Evolutionary conservation across 805 yeast species (phyloP).

Genomic region (Metschnikowia santaceciliae): DNA sequence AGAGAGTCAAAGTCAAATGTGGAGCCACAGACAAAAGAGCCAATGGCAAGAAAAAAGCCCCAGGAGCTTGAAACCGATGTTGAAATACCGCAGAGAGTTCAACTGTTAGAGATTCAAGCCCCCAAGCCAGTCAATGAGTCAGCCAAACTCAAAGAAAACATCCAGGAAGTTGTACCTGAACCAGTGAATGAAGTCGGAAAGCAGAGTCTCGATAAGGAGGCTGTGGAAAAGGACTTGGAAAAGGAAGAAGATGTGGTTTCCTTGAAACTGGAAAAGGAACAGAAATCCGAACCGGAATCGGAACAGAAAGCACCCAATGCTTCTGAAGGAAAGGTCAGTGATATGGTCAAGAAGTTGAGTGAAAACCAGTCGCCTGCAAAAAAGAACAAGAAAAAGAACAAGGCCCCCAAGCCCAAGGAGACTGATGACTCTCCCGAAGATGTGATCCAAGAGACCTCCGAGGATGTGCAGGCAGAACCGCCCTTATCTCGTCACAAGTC

Average conservation of each 20-base stretch:
- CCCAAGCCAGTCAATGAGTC: no score
- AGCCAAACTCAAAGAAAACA: not conserved
- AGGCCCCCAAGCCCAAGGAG: not conserved
- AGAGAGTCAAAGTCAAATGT: no score
- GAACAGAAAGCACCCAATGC: not conserved
- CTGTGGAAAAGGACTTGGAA: not conserved
- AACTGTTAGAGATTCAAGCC: not conserved
- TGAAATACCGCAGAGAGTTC: not conserved
- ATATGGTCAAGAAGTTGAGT: not conserved
- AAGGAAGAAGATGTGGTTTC: no score
- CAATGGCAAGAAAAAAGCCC: no score
- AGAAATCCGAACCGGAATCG: not conserved
- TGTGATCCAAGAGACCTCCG: conserved; percentile 1
- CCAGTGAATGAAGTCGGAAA: not conserved
- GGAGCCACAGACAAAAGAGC: no score
- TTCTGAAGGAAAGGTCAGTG: not conserved
- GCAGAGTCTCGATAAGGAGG: not conserved
- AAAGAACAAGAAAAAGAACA: not conserved
- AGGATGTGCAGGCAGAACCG: conserved; percentile 17
- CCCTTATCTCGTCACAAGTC: conserved; percentile 25
- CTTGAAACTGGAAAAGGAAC: not conserved
- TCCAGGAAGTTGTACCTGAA: not conserved
- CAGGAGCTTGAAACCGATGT: no score
- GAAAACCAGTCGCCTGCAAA: not conserved
- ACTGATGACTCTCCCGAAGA: not conserved